Conservation (phyloP, 2,329 filamentous ascomycete species). For the Neonectria magnoliae region DNA sequence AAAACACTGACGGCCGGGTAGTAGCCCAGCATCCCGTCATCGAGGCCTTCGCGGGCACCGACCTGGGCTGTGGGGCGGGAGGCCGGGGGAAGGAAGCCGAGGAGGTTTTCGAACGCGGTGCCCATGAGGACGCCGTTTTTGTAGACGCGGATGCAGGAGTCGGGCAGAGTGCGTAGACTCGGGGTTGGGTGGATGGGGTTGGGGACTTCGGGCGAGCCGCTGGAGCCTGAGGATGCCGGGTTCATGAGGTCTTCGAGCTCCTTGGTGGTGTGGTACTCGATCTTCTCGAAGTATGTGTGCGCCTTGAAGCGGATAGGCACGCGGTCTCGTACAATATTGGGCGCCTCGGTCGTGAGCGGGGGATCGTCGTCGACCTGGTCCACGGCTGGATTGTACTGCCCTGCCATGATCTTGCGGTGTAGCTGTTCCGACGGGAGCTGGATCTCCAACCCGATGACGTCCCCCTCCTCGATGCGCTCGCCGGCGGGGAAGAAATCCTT, state of each 20-base stretch:
- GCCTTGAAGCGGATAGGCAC: slow-evolving; percentile 95
- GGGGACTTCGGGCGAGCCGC: slow-evolving; percentile 66
- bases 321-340: slow-evolving; percentile 92
- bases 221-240: slow-evolving; percentile 62
- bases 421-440: slow-evolving; percentile 85
- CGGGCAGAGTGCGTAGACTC: slow-evolving; percentile 85
- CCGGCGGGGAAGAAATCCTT: slow-evolving; percentile 85
- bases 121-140: slow-evolving; percentile 91
- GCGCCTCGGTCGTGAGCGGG: slow-evolving; percentile 63
- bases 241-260: slow-evolving; percentile 88
- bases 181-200: slow-evolving; percentile 77
- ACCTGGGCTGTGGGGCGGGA: slow-evolving; percentile 77
- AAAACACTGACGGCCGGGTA: slow-evolving; percentile 95
- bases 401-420: slow-evolving; percentile 88
- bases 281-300: slow-evolving; percentile 92
- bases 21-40: slow-evolving; percentile 95
- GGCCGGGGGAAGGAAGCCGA: slow-evolving; percentile 91
- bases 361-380: slow-evolving; percentile 72
- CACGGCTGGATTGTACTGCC: slow-evolving; percentile 86
- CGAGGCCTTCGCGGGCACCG: slow-evolving; percentile 84
- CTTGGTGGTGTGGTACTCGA: slow-evolving; percentile 88
- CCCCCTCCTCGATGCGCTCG: slow-evolving; percentile 85
- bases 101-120: slow-evolving; percentile 85
- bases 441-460: slow-evolving; percentile 94
- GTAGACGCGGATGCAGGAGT: slow-evolving; percentile 87